A percentile compares a stretch with the other conserved stretches of the same genome.
These are phyloP conservation scores for Leishmania guyanensis DNA, from an alignment of 208 protist genomes.

Conservation along the genomic window DNA sequence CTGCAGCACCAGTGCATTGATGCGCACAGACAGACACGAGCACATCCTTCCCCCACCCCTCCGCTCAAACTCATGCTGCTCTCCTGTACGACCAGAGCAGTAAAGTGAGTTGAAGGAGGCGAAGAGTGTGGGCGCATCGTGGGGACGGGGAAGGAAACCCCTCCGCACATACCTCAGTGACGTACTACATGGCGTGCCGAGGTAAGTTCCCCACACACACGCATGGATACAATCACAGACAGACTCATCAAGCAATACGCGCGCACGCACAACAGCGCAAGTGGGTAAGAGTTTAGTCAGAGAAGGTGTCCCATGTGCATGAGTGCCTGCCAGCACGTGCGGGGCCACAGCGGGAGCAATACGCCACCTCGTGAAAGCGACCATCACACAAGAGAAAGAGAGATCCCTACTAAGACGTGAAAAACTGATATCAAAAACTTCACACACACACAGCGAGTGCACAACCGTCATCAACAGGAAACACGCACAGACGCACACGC, in stretches of 20 bases:
- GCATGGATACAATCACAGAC: background rate
- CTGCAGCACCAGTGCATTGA: no score
- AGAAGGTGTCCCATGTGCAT: background rate
- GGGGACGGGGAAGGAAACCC: no score
- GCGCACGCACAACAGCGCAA: background rate
- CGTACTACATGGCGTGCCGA: background rate
- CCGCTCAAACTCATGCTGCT: no score
- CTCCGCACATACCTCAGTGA: background rate
- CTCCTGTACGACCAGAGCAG: no score
- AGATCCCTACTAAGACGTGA: background rate
- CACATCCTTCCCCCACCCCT: no score
- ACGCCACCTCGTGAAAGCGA: background rate
- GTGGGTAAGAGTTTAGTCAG: background rate
- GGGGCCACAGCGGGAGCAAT: background rate
- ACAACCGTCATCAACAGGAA: constrained; percentile 5
- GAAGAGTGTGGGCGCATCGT: no score
- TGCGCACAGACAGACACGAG: no score
- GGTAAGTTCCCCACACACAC: background rate
- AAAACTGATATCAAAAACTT: background rate
- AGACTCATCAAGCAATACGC: background rate
- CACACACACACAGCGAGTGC: background rate
- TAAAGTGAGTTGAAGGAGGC: no score
- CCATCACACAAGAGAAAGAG: background rate
- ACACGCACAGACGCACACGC: background rate
- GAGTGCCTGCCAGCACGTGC: background rate